Conservation (phyloP, 225 moss, liverwort and hornwort genomes). For the Neckera pumila region DNA sequence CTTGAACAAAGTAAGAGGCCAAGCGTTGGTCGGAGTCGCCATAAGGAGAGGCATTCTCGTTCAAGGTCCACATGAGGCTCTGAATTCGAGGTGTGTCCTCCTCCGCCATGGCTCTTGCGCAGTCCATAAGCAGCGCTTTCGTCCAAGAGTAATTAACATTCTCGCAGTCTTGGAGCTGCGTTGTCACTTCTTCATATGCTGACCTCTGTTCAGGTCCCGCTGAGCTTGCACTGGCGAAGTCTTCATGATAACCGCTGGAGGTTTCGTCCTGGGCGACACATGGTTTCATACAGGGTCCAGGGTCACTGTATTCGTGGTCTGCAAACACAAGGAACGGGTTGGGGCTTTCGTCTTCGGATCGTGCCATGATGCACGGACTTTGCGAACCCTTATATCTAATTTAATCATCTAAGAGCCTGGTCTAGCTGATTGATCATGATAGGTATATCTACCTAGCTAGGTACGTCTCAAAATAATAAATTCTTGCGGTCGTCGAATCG, state of each 20-base stretch:
- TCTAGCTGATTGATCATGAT: background rate
- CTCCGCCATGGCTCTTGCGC: slow-evolving; percentile 39
- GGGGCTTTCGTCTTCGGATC: background rate
- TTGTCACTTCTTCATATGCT: background rate
- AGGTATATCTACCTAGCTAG: background rate
- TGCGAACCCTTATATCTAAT: background rate
- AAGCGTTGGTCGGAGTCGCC: slow-evolving; percentile 54
- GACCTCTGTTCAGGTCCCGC: background rate
- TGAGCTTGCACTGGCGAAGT: background rate
- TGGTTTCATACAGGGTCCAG: background rate
- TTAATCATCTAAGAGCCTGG: background rate
- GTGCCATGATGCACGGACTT: background rate
- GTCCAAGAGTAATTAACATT: background rate
- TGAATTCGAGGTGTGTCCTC: slow-evolving; percentile 30
- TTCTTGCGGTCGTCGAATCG: background rate
- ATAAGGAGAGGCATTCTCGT: slow-evolving; percentile 52
- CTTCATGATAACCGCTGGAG: background rate
- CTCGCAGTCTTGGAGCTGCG: background rate
- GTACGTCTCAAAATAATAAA: background rate
- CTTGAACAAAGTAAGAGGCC: slow-evolving; percentile 54
- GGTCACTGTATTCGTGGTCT: background rate
- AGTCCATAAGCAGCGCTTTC: slow-evolving; percentile 38
- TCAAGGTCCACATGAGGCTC: slow-evolving; percentile 45
- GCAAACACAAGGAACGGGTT: background rate
- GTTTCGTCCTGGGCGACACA: background rate